Evolutionary conservation across 176 grass and related monocot genomes (phyloP), one percentile per base, ranked within the genome.

Genomic region (Musa itinerans): DNA sequence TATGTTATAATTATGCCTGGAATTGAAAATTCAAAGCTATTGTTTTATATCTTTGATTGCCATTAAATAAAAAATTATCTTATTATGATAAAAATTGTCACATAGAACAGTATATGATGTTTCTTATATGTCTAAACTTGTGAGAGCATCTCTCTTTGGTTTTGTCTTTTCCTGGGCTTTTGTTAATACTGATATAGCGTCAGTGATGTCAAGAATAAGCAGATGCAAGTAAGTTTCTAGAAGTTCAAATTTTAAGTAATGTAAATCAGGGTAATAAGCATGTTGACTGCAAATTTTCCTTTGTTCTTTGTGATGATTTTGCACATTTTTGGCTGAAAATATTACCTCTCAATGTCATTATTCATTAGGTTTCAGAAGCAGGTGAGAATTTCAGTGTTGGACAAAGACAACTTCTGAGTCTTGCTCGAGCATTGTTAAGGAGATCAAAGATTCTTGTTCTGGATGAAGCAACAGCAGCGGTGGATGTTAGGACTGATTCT

Each of bases 321-420:
- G 63, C 63, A 34, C 15, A 59, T 52, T 14, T 77, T 25, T 53
- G 50, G 9, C 75, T 65, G 57, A 65, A 65, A 27, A 53, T 27
- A 65, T 25, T 23, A 65, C 11, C 10, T 63, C 7, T 66, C 19
- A 20, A 29, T 50, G 49, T 75, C 19, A 15, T 43, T 43, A 43
- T 43, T 43, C 34, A 43, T 43, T 79, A 98, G 94, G 94, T 98
- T 73, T 94, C 95, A 55, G 95, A 99, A 79, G 78, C 95, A 19
- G 95, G 95, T 68, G 95, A 99, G 82, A 99, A 99, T 82, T 99
- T 99, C 78, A 99, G 95, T 67, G 90, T 99, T 81, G 95, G 95
- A 83, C 95, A 94, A 74, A 86, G 90, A 59, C 95, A 99, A 68
- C 72, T 99, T 63, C 79, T 99, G 50, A 99, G 95, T 86, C 79